These are phyloP conservation scores for Euphorbia pulcherrima DNA, from an alignment of 345 rosid genomes.

Conservation along the genomic window DNA sequence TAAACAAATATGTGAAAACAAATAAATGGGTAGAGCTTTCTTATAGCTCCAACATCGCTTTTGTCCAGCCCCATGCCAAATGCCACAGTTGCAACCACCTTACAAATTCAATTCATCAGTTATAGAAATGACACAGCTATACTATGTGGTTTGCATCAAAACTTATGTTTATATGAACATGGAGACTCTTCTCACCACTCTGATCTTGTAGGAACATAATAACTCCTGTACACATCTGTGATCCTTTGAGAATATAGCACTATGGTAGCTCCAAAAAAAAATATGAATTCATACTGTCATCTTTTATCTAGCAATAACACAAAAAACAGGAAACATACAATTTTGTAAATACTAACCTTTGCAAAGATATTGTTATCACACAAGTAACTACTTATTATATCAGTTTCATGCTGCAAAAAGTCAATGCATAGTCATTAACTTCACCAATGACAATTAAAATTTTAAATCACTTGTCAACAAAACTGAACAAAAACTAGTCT, in stretches of 20 bases:
- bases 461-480: background rate
- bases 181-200: slow-evolving; percentile 61
- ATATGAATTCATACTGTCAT: slow-evolving; percentile 30
- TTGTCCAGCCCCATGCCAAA: slow-evolving; percentile 99
- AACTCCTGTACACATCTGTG: slow-evolving; percentile 70
- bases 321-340: slow-evolving; percentile 7
- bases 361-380: slow-evolving; percentile 69
- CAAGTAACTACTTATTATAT: slow-evolving; percentile 70
- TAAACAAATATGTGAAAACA: slow-evolving; percentile 13
- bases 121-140: background rate
- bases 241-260: slow-evolving; percentile 74
- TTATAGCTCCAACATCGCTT: slow-evolving; percentile 94
- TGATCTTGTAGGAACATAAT: slow-evolving; percentile 87
- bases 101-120: slow-evolving; percentile 23
- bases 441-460: background rate
- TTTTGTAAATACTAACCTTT: slow-evolving; percentile 48
- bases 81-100: slow-evolving; percentile 99
- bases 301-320: slow-evolving; percentile 17
- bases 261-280: slow-evolving; percentile 70
- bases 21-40: slow-evolving; percentile 28
- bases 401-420: slow-evolving; percentile 72
- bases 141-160: background rate
- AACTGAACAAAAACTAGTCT: background rate
- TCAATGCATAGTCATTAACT: slow-evolving; percentile 15
- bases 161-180: background rate